These are phyloP conservation scores for Pestalotiopsis sp. DNA, from an alignment of 2,329 filamentous ascomycete genomes.

Conservation along the genomic window DNA sequence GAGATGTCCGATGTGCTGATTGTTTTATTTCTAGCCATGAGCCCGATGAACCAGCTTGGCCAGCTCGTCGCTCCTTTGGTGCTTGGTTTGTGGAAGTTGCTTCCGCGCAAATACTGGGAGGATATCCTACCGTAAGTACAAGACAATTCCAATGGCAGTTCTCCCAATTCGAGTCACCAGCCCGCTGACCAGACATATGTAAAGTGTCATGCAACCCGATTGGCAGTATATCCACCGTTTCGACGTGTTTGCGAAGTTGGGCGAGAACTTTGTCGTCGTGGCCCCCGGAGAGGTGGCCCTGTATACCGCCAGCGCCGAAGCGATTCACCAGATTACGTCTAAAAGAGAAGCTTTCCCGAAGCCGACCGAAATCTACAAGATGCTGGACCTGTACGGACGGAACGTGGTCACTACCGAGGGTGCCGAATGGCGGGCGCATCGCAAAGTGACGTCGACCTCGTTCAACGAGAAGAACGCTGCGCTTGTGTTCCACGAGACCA, in stretches of 20 bases:
- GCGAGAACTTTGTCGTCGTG: constrained; percentile 68
- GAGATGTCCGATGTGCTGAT: too few species aligned
- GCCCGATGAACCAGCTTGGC: constrained; percentile 56
- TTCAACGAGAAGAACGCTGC: constrained; percentile 79
- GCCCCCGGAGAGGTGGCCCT: constrained; percentile 57
- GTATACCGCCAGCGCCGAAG: constrained; percentile 65
- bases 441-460: constrained; percentile 70
- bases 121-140: constrained; percentile 61
- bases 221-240: constrained; percentile 62
- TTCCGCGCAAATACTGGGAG: constrained; percentile 60
- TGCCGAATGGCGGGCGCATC: constrained; percentile 69
- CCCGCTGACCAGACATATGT: constrained; percentile 34
- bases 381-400: constrained; percentile 68
- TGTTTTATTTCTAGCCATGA: constrained; percentile 40
- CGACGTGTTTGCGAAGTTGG: constrained; percentile 59
- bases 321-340: constrained; percentile 66
- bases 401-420: constrained; percentile 76
- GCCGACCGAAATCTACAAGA: constrained; percentile 59
- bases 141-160: neutral
- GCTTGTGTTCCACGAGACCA: constrained; percentile 65
- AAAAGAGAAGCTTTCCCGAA: constrained; percentile 75
- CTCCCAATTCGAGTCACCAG: neutral
- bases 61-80: constrained; percentile 56
- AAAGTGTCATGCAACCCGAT: constrained; percentile 53
- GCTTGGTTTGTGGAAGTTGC: constrained; percentile 55